phyloP scores from a whole-genome alignment of 441 rosid genomes.

The Gossypium trilobum region DNA sequence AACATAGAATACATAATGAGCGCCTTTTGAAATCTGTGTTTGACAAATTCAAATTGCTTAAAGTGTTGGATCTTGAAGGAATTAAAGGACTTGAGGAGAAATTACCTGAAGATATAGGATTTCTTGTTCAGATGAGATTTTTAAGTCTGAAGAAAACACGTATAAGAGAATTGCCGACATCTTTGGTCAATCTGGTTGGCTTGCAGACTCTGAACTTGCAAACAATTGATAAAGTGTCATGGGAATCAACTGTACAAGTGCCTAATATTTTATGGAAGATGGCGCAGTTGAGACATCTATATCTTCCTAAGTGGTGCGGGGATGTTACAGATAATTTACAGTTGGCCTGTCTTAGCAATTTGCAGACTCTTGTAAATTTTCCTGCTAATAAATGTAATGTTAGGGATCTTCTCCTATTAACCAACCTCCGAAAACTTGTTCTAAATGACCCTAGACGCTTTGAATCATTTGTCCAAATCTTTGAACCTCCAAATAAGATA shows the following conservation, averaged over 20 bases:
- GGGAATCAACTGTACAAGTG: slow-evolving; percentile 15
- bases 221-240: slow-evolving; percentile 15
- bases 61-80: slow-evolving; percentile 18
- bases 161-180: slow-evolving; percentile 11
- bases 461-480: slow-evolving; percentile 18
- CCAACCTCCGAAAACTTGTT: slow-evolving; percentile 29
- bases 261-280: slow-evolving; percentile 20
- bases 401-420: slow-evolving; percentile 17
- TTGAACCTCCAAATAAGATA: slow-evolving; percentile 12
- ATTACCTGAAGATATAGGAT: slow-evolving; percentile 11
- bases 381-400: slow-evolving; percentile 24
- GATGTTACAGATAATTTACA: slow-evolving; percentile 11
- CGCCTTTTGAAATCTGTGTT: slow-evolving; percentile 12
- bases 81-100: slow-evolving; percentile 13
- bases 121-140: slow-evolving; percentile 14
- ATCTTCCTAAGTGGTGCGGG: slow-evolving; percentile 22
- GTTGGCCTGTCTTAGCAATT: slow-evolving; percentile 16
- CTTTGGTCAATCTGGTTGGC: slow-evolving; percentile 8
- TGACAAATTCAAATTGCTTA: slow-evolving; percentile 13
- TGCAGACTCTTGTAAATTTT: slow-evolving; percentile 33
- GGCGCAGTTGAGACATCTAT: slow-evolving; percentile 25
- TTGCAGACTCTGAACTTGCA: slow-evolving; percentile 16
- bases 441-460: slow-evolving; percentile 20
- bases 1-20: not conserved
- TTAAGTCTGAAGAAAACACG: slow-evolving; percentile 15